Percentiles rank a stretch among this genome's conserved stretches.
Conservation (phyloP, 495 filamentous ascomycete species). For the Corynascus novoguineensis region DNA sequence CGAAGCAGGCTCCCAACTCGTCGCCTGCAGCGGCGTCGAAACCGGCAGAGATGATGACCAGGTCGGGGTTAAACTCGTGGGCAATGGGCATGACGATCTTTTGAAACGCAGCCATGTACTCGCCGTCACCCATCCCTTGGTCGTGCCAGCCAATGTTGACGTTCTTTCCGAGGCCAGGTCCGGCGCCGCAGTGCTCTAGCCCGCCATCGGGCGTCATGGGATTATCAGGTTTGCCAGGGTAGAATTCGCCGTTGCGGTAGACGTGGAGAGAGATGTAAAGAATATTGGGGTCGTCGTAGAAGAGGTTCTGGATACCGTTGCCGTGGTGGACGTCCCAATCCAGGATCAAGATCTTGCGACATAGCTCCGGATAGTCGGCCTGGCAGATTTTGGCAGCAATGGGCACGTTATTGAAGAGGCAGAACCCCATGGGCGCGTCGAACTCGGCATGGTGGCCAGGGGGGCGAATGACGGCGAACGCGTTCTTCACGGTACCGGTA, state of each 20-base stretch:
- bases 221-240: constrained; percentile 66
- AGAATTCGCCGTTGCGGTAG: constrained; percentile 74
- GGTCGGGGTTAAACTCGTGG: constrained; percentile 83
- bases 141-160: constrained; percentile 92
- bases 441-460: constrained; percentile 93
- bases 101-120: constrained; percentile 95
- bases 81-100: constrained; percentile 97
- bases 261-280: constrained; percentile 97
- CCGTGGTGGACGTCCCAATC: constrained; percentile 91
- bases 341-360: constrained; percentile 84
- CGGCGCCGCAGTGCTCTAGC: constrained; percentile 68
- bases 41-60: constrained; percentile 92
- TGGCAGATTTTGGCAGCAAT: constrained; percentile 84
- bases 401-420: constrained; percentile 94
- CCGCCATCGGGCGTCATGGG: constrained; percentile 58
- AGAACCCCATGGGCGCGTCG: constrained; percentile 83
- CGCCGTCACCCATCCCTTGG: constrained; percentile 92
- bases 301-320: constrained; percentile 95
- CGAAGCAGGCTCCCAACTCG: constrained; percentile 83
- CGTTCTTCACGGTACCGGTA: constrained; percentile 75
- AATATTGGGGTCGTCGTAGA: constrained; percentile 90
- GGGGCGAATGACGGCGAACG: constrained; percentile 88
- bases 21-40: constrained; percentile 96
- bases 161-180: constrained; percentile 75
- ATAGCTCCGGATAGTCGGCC: constrained; percentile 63